A percentile compares a stretch with the other conserved stretches of the same genome.
Conservation (phyloP, 371 early-diverging fungal species). For the Phascolomyces articulosus region DNA sequence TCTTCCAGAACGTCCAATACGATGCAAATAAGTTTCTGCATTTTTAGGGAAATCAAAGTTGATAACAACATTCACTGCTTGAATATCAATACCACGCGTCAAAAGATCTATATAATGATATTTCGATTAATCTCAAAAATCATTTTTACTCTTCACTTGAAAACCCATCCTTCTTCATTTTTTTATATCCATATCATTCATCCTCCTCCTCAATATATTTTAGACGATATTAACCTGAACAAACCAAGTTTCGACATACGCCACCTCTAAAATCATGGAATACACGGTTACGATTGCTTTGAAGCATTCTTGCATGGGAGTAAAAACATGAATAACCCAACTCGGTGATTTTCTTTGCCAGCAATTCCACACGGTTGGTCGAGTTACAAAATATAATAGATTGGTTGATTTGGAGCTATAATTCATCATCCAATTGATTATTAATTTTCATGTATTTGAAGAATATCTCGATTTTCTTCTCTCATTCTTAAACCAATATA, state of each 20-base stretch:
- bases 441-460: too few relatives aligned
- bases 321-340: constrained; percentile 98
- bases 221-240: constrained; percentile 75
- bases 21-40: constrained; percentile 99
- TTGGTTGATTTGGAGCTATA: constrained; percentile 97
- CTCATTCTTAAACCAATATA: too few relatives aligned
- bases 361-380: constrained; percentile 95
- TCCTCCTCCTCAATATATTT: background rate
- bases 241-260: constrained; percentile 94
- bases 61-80: constrained; percentile 99
- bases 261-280: constrained; percentile 99
- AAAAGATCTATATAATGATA: constrained; percentile 73
- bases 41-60: constrained; percentile 99
- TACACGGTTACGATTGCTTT: constrained; percentile 96
- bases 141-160: too few relatives aligned
- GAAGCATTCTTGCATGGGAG: constrained; percentile 98
- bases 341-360: constrained; percentile 98
- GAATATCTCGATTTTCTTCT: too few relatives aligned
- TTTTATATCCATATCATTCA: too few relatives aligned
- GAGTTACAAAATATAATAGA: constrained; percentile 99
- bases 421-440: too few relatives aligned
- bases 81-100: constrained; percentile 99
- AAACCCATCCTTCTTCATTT: too few relatives aligned
- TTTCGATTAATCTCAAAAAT: constrained; percentile 2
- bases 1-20: constrained; percentile 98